These are phyloP conservation scores for Cardamine occulta DNA, from an alignment of 345 rosid genomes.

Conservation along the genomic window DNA sequence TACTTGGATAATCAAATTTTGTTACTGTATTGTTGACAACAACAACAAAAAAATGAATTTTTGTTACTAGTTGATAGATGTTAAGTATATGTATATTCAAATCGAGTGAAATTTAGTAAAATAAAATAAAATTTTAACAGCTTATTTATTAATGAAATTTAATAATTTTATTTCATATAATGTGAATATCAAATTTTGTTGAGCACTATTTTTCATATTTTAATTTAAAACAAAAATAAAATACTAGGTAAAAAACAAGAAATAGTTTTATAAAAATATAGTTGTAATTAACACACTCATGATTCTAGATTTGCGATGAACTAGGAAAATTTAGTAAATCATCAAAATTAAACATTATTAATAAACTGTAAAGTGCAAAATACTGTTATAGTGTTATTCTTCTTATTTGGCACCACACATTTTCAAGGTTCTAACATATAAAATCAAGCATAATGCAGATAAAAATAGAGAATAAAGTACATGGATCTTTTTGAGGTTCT, in stretches of 20 bases:
- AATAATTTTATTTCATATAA: neutral
- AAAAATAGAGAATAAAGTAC: neutral
- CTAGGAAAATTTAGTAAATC: neutral
- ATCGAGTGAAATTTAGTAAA: neutral
- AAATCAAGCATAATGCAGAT: neutral
- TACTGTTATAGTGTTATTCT: conserved; percentile 2
- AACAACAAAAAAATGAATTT: neutral
- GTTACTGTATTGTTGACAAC: neutral
- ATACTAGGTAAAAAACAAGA: neutral
- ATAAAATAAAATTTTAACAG: no score
- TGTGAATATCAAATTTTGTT: neutral
- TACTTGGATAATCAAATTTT: neutral
- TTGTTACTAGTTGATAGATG: neutral
- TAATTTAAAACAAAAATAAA: neutral
- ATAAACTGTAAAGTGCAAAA: neutral
- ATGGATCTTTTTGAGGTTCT: neutral
- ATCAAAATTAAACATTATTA: neutral
- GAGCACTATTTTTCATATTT: neutral
- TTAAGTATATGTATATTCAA: neutral
- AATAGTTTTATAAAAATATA: neutral
- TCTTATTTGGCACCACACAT: conserved; percentile 16
- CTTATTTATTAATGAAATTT: neutral
- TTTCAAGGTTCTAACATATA: neutral
- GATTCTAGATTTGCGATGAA: neutral
- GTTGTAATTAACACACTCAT: neutral